Conservation (phyloP, 352 stramenopile genomes). For the Globisporangium paroecandrum region DNA sequence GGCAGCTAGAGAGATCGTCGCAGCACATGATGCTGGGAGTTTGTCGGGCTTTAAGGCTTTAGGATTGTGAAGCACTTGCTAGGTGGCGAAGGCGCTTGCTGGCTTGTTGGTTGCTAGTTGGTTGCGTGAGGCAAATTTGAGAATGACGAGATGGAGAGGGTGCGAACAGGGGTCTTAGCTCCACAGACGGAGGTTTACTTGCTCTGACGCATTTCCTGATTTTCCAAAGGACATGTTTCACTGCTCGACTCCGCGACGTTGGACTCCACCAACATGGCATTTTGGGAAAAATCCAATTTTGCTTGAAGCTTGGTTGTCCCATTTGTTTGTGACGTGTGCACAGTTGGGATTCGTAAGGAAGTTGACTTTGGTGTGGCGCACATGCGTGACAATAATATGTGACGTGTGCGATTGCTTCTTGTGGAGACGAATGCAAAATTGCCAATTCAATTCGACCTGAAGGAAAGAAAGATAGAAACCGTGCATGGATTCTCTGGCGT, state of each 20-base stretch:
- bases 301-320: neutral
- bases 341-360: slow-evolving; percentile 14
- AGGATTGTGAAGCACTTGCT: neutral
- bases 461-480: too few relatives aligned
- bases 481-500: neutral
- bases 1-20: slow-evolving; percentile 32
- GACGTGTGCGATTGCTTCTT: neutral
- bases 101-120: neutral
- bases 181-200: neutral
- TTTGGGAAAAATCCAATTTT: slow-evolving; percentile 9
- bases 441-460: neutral
- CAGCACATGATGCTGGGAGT: slow-evolving; percentile 13
- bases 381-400: neutral
- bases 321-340: slow-evolving; percentile 23
- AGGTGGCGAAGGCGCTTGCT: neutral
- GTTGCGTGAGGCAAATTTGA: neutral
- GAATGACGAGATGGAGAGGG: neutral
- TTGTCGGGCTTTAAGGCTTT: slow-evolving; percentile 3
- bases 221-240: neutral
- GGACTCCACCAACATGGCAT: slow-evolving; percentile 2
- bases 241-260: neutral
- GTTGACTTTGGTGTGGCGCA: neutral
- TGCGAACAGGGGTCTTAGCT: too few relatives aligned
- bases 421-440: neutral
- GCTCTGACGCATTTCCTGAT: too few relatives aligned